These are phyloP conservation scores for Lagenaria siceraria DNA, from an alignment of 306 rosid species.

Conservation along the genomic window DNA sequence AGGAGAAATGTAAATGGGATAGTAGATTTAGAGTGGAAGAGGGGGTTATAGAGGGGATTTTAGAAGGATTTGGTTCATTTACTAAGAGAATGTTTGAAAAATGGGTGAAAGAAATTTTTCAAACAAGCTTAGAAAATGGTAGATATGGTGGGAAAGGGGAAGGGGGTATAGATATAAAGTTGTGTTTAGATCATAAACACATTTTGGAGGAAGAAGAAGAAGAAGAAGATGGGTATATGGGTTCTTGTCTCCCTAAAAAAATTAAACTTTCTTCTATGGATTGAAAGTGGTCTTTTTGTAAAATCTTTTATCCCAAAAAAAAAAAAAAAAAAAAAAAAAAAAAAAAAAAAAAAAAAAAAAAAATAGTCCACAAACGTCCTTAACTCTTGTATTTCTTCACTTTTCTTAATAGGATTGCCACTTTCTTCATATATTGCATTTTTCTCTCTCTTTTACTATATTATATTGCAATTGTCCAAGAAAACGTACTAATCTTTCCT, in stretches of 20 bases:
- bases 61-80: slow-evolving; percentile 51
- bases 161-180: slow-evolving; percentile 71
- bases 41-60: slow-evolving; percentile 57
- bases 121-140: slow-evolving; percentile 45
- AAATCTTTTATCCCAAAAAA: not conserved
- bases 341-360: too few species aligned
- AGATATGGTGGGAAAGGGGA: slow-evolving; percentile 46
- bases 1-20: slow-evolving; percentile 36
- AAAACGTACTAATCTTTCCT: too few species aligned
- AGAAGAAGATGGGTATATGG: slow-evolving; percentile 45
- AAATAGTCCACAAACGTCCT: not conserved
- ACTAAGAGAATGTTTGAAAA: slow-evolving; percentile 77
- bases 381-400: not conserved
- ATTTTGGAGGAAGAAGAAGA: slow-evolving; percentile 30
- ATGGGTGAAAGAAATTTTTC: slow-evolving; percentile 81
- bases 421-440: not conserved
- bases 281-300: slow-evolving; percentile 15
- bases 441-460: too few species aligned
- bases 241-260: slow-evolving; percentile 76
- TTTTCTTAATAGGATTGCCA: not conserved
- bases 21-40: slow-evolving; percentile 62
- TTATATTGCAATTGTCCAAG: too few species aligned
- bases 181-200: slow-evolving; percentile 59
- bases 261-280: slow-evolving; percentile 52
- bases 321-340: not conserved